phyloP scores from a whole-genome alignment of 176 grass and related monocot genomes.

The Elaeis guineensis region DNA sequence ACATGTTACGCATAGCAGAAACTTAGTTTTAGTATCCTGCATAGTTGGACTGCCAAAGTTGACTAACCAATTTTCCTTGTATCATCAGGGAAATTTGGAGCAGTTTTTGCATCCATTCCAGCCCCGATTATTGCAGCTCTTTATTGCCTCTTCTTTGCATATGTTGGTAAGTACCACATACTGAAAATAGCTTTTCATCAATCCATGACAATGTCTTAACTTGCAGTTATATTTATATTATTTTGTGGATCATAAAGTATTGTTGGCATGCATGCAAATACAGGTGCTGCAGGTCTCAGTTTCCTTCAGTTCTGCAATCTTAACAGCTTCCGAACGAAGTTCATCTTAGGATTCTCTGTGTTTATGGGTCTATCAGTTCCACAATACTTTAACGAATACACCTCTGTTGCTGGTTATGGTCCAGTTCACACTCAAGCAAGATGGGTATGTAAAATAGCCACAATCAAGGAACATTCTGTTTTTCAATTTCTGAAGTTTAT shows the following conservation, averaged over 20 bases:
- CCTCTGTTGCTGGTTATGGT: constrained; percentile 61
- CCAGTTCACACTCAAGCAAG: constrained; percentile 73
- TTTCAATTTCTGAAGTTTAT: not conserved
- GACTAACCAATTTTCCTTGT: constrained; percentile 12
- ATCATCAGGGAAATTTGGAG: constrained; percentile 85
- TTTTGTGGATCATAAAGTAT: not conserved
- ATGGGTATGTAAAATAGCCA: constrained; percentile 54
- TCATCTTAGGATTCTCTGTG: constrained; percentile 80
- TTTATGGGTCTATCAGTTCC: constrained; percentile 93
- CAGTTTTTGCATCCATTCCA: constrained; percentile 86
- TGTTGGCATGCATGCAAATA: not conserved
- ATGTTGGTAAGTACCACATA: constrained; percentile 52
- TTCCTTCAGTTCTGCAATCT: constrained; percentile 90
- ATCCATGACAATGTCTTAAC: not conserved
- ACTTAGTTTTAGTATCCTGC: too few relatives aligned
- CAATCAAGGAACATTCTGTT: not conserved
- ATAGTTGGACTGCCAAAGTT: not conserved
- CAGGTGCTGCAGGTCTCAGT: constrained; percentile 66
- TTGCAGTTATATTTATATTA: not conserved
- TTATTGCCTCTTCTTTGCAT: constrained; percentile 85
- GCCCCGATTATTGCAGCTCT: constrained; percentile 73
- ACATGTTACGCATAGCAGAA: too few relatives aligned
- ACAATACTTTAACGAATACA: constrained; percentile 95
- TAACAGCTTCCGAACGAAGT: constrained; percentile 87
- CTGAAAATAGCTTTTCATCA: constrained; percentile 2